These are phyloP conservation scores for Gossypium gossypioides DNA, from an alignment of 441 rosid species.

Conservation along the genomic window DNA sequence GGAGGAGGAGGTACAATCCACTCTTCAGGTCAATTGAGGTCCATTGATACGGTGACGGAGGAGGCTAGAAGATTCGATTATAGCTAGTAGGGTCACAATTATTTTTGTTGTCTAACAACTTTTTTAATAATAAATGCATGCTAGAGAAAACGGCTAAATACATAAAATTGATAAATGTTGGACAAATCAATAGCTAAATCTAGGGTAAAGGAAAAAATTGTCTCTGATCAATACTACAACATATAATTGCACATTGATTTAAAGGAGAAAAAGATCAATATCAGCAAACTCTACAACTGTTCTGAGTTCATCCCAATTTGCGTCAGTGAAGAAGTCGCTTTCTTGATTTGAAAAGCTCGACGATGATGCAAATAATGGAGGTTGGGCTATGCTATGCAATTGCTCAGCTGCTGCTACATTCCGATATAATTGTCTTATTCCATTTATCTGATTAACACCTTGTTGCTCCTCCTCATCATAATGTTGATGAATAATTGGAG, in stretches of 20 bases:
- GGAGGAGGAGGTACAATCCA: too few species aligned
- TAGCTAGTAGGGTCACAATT: too few species aligned
- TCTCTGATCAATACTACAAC: not conserved
- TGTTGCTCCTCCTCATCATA: conserved; percentile 3
- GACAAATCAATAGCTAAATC: not conserved
- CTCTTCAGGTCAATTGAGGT: too few species aligned
- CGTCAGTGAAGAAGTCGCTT: conserved; percentile 24
- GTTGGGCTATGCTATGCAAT: not conserved
- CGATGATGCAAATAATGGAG: not conserved
- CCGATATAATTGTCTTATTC: not conserved
- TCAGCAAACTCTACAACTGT: conserved; percentile 51
- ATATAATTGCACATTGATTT: conserved; percentile 3
- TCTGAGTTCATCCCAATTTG: conserved; percentile 72
- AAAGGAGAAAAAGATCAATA: conserved; percentile 32
- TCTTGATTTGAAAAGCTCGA: conserved; percentile 20
- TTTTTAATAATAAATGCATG: too few species aligned
- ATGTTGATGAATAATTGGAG: conserved; percentile 19
- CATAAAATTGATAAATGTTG: too few species aligned
- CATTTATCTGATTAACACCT: not conserved
- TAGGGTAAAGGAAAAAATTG: too few species aligned
- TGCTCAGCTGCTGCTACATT: not conserved
- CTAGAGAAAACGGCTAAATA: too few species aligned
- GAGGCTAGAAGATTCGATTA: too few species aligned
- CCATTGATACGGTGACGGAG: too few species aligned
- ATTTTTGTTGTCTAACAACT: too few species aligned